phyloP scores from a whole-genome alignment of 2,329 filamentous ascomycete species.

The Aureobasidium sp. region DNA sequence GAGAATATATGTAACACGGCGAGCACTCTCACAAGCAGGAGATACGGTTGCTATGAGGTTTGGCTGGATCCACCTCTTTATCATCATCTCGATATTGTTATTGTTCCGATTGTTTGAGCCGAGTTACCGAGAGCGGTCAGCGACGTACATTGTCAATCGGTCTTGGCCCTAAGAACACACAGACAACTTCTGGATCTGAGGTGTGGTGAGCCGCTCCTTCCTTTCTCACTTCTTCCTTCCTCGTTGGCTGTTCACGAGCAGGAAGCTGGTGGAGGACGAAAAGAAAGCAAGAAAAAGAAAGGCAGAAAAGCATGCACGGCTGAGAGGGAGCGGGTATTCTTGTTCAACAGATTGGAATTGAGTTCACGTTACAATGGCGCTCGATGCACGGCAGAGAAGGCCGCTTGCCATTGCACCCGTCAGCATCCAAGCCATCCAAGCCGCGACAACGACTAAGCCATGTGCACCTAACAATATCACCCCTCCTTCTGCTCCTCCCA shows the following conservation, averaged over 20 bases:
- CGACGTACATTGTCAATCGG: neutral
- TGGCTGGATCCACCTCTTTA: neutral
- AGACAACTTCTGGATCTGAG: neutral
- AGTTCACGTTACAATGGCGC: constrained; percentile 1
- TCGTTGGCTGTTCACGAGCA: neutral
- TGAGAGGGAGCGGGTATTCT: neutral
- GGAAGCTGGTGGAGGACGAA: neutral
- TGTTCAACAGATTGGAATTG: constrained; percentile 2
- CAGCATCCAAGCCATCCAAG: neutral
- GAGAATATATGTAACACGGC: neutral
- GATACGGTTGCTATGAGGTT: neutral
- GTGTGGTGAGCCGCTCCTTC: neutral
- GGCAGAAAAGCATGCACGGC: neutral
- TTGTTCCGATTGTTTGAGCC: neutral
- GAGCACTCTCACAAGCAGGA: neutral
- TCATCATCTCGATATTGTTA: neutral
- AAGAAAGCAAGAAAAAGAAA: neutral
- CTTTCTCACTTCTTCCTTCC: neutral
- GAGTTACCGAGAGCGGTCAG: constrained; percentile 6
- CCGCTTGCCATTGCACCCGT: neutral
- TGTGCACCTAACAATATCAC: neutral
- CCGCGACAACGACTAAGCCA: neutral
- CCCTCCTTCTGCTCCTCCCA: neutral
- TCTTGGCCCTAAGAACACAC: constrained; percentile 1
- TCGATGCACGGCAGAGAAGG: neutral